phyloP scores from a whole-genome alignment of 208 protist genomes.

The Leishmania aethiopica region DNA sequence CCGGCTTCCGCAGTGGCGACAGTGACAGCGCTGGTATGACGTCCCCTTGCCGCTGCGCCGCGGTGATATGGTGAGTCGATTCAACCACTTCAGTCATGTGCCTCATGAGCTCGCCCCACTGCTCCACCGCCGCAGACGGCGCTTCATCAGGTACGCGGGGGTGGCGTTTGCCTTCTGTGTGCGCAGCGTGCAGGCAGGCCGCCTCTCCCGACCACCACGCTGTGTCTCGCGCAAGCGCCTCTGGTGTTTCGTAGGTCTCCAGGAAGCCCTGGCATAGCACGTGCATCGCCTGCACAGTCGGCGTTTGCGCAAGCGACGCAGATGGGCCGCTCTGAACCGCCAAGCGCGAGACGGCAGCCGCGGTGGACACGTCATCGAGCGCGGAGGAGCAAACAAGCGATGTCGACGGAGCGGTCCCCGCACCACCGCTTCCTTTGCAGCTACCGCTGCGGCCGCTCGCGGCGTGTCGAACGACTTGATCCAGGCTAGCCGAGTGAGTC shows the following conservation, averaged over 20 bases:
- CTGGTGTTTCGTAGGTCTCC: conserved; percentile 14
- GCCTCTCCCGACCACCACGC: conserved; percentile 26
- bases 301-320: conserved; percentile 2
- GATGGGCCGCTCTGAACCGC: not conserved
- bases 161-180: not conserved
- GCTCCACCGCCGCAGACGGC: not conserved
- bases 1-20: not conserved
- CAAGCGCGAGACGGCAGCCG: conserved; percentile 13
- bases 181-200: conserved; percentile 4
- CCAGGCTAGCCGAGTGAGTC: conserved; percentile 13
- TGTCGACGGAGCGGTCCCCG: not conserved
- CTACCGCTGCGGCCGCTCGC: no score
- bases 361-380: not conserved
- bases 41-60: not conserved
- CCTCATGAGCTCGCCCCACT: conserved; percentile 14
- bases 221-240: conserved; percentile 24
- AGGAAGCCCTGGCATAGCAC: conserved; percentile 22
- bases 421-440: not conserved
- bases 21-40: not conserved
- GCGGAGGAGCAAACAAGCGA: conserved; percentile 4
- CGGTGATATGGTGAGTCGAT: conserved; percentile 18
- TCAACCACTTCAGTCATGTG: conserved; percentile 11
- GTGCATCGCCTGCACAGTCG: conserved; percentile 18
- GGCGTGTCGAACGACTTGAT: conserved; percentile 19
- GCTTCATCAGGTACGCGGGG: not conserved